Percentiles rank a stretch among this genome's conserved stretches.
These are phyloP conservation scores for Pestalotiopsis sp. DNA, from an alignment of 2,329 filamentous ascomycete species.

Conservation along the genomic window DNA sequence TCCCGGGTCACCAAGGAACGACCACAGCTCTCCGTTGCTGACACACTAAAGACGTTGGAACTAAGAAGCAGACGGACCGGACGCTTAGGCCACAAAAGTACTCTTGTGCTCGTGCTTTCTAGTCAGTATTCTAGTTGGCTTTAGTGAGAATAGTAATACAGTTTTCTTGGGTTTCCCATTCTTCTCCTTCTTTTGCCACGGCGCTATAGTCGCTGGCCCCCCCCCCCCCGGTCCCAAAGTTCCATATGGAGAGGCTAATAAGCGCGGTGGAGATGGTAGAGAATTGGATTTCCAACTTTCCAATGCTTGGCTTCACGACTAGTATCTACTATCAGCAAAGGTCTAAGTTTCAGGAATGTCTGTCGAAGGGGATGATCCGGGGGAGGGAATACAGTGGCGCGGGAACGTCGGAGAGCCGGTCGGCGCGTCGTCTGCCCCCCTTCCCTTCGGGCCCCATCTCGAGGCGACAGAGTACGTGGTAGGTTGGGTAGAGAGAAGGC, in stretches of 20 bases:
- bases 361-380: not conserved
- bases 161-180: not conserved
- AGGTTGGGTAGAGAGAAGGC: too few species aligned
- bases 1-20: not conserved
- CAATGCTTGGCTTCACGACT: not conserved
- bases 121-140: not conserved
- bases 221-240: not conserved
- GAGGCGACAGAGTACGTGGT: too few species aligned
- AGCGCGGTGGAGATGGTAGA: not conserved
- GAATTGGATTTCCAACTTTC: not conserved
- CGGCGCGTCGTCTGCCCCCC: too few species aligned
- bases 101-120: not conserved
- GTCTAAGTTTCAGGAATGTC: not conserved
- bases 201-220: not conserved
- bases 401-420: not conserved
- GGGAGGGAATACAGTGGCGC: not conserved
- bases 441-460: too few species aligned
- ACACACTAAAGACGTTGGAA: not conserved
- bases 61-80: not conserved
- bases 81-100: not conserved
- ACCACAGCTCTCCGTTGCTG: not conserved
- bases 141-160: not conserved
- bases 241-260: not conserved
- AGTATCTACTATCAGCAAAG: not conserved
- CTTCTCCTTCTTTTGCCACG: not conserved